Percentiles rank a stretch among this genome's conserved stretches.
Conservation (phyloP, 805 yeast genomes). For the Metschnikowia cerradonensis region DNA sequence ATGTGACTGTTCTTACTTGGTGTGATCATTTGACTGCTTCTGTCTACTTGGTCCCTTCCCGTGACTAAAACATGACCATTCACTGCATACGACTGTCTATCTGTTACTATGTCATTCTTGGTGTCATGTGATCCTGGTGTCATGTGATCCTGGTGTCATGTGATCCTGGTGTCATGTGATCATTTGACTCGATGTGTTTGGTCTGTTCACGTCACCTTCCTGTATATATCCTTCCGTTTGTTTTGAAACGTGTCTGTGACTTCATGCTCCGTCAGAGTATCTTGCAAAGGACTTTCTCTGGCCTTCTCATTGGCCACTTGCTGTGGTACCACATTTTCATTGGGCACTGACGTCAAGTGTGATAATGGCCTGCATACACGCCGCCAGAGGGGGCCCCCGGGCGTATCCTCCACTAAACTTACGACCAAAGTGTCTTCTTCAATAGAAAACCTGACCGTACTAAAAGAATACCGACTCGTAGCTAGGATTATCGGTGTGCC, state of each 20-base stretch:
- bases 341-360: not conserved
- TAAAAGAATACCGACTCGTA: constrained; percentile 8
- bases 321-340: not conserved
- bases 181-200: not conserved
- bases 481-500: constrained; percentile 8
- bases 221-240: not conserved
- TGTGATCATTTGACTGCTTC: no score
- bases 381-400: constrained; percentile 13
- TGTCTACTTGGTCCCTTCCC: no score
- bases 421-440: constrained; percentile 1
- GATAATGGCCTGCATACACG: not conserved
- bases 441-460: not conserved
- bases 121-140: not conserved
- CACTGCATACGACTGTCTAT: no score
- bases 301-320: no score
- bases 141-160: not conserved
- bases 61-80: no score
- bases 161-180: not conserved
- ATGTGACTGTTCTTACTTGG: no score
- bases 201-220: no score
- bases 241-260: not conserved
- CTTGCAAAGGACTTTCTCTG: no score
- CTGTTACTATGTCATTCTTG: no score
- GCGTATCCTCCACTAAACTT: constrained; percentile 9
- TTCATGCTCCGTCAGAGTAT: not conserved